These are phyloP conservation scores for Adansonia grandidieri DNA, from an alignment of 441 rosid genomes.

Conservation along the genomic window DNA sequence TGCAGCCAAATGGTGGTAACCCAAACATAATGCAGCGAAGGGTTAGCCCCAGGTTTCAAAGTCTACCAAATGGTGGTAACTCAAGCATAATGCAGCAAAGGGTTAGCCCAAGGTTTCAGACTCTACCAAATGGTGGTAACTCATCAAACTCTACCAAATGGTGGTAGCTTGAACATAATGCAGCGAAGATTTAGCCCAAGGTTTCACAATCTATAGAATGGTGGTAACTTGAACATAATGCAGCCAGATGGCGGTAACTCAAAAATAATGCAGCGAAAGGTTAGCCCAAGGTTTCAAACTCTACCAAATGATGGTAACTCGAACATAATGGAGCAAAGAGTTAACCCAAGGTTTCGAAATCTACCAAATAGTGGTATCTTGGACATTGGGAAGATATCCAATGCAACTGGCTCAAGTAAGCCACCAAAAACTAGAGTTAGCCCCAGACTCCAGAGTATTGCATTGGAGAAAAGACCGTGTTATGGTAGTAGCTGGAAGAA, in stretches of 20 bases:
- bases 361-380: background rate
- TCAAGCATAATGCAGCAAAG: background rate
- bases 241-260: background rate
- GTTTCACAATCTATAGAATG: background rate
- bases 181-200: background rate
- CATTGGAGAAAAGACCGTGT: conserved; percentile 27
- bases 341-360: conserved; percentile 22
- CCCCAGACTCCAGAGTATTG: conserved; percentile 29
- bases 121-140: background rate
- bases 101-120: conserved; percentile 21
- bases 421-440: conserved; percentile 8
- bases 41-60: conserved; percentile 1
- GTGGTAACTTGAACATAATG: background rate
- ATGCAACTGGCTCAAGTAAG: background rate
- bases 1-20: too few relatives aligned
- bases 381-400: conserved; percentile 6
- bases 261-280: background rate
- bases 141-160: background rate
- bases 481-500: conserved; percentile 23
- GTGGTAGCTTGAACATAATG: background rate
- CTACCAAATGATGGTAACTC: background rate
- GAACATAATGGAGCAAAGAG: conserved; percentile 1
- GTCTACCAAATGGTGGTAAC: background rate
- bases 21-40: background rate
- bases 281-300: conserved; percentile 2